Evolutionary conservation across 768 basidiomycete genomes (phyloP).

Genomic region (Boletus sp.): DNA sequence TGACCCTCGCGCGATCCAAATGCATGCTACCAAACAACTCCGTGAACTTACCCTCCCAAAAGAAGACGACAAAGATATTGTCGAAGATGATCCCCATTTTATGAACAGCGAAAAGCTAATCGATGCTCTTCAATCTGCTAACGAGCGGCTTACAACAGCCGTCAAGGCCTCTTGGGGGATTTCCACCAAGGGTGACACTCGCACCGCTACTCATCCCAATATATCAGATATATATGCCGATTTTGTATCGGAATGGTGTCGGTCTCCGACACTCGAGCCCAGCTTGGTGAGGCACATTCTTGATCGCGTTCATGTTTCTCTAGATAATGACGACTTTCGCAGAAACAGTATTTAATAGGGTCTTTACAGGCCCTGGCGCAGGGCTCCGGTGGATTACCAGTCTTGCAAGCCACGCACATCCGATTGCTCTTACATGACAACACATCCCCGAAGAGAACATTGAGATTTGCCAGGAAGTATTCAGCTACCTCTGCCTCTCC

Average conservation of each 20-base stretch:
- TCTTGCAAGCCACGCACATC: constrained; percentile 37
- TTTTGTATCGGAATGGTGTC: constrained; percentile 50
- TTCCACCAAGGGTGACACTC: constrained; percentile 8
- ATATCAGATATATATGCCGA: constrained; percentile 36
- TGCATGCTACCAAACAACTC: constrained; percentile 38
- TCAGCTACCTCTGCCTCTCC: constrained; percentile 38
- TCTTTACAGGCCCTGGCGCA: constrained; percentile 40
- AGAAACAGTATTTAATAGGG: constrained; percentile 56
- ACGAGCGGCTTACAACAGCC: constrained; percentile 28
- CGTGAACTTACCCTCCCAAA: constrained; percentile 27
- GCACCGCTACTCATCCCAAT: constrained; percentile 25
- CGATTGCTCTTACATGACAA: constrained; percentile 30
- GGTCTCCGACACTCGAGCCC: constrained; percentile 26
- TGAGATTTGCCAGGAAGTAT: constrained; percentile 46
- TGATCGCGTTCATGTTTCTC: background rate
- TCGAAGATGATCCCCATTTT: constrained; percentile 3
- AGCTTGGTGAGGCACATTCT: constrained; percentile 28
- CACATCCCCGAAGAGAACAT: constrained; percentile 32
- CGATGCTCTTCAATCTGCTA: constrained; percentile 30
- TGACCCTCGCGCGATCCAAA: constrained; percentile 37
- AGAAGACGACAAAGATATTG: constrained; percentile 14
- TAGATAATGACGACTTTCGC: constrained; percentile 2
- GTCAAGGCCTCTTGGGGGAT: constrained; percentile 27
- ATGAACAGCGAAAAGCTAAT: constrained; percentile 22
- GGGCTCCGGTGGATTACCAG: constrained; percentile 16